Percentiles rank a stretch among this genome's conserved stretches.
Evolutionary conservation across 73 alveolate genomes (phyloP).

Genomic region (Paramecium bursaria): DNA sequence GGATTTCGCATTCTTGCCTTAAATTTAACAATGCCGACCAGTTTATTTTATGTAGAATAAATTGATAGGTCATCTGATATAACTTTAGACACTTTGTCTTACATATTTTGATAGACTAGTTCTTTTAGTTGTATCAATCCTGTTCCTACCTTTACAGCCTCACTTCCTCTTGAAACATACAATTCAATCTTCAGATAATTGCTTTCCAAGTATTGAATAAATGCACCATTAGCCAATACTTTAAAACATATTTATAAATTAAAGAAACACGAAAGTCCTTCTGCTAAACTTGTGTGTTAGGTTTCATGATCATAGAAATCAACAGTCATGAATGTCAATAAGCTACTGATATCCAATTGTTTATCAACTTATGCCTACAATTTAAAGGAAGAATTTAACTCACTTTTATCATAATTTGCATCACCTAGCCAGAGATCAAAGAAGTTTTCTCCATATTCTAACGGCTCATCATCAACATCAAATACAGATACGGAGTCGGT

Average conservation of each 20-base stretch:
- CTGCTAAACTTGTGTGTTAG: slow-evolving; percentile 87
- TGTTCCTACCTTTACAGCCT: slow-evolving; percentile 77
- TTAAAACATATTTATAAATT: slow-evolving; percentile 90
- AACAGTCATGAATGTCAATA: slow-evolving; percentile 89
- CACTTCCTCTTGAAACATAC: slow-evolving; percentile 83
- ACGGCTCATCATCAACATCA: slow-evolving; percentile 48
- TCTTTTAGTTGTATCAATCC: slow-evolving; percentile 78
- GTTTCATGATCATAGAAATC: slow-evolving; percentile 97
- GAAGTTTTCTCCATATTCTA: slow-evolving; percentile 65
- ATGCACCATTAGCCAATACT: slow-evolving; percentile 87
- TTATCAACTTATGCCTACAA: slow-evolving; percentile 30
- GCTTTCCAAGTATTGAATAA: slow-evolving; percentile 83
- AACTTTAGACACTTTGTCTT: slow-evolving; percentile 50
- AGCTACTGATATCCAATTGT: slow-evolving; percentile 78
- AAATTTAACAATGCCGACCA: slow-evolving; percentile 76
- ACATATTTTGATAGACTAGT: slow-evolving; percentile 71
- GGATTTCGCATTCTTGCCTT: slow-evolving; percentile 96
- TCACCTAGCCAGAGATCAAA: slow-evolving; percentile 70
- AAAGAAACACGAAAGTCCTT: slow-evolving; percentile 89
- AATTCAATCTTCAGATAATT: slow-evolving; percentile 82
- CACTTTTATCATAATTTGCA: slow-evolving; percentile 63
- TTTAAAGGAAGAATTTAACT: slow-evolving; percentile 29
- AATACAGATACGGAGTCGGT: slow-evolving; percentile 70
- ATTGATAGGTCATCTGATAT: slow-evolving; percentile 1
- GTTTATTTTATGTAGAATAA: neutral